Base-by-base conservation (phyloP, 305 asterid species). In the Salvia sclarea region DNA sequence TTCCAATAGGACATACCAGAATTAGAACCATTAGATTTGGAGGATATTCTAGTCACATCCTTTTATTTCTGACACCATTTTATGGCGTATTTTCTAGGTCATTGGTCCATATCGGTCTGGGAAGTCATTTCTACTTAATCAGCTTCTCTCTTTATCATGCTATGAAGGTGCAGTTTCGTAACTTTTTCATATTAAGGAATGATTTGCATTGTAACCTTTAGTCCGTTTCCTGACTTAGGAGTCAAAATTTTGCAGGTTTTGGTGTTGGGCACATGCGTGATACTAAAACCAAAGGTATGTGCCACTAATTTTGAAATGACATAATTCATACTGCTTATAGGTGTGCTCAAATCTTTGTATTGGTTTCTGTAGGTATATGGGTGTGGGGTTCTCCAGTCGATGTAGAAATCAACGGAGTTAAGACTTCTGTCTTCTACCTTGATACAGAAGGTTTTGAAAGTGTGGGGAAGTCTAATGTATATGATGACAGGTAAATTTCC, bases 191-290 rank as follows among this genome's bases (percentile, higher is more conserved):
- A 6, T 52, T 31, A 11, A 14, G 37, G 61, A 25, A 12, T 58
- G 28, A 48, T 30, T 16, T 12, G 17, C 40, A 24, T 55, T 66
- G 18, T 53, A 62, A 61, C 68, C 49, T 56, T 66, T 45, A 17
- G 47, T 76, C 52, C 24, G 16, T 33, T 62, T 62, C 21, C 69
- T 79, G 70, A 78, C 56, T 43, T 44, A 64, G 48, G 68, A 63
- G 30, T 57, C 62, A 50, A 64, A 70, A 75, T 37, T 33, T 75
- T 76, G 78, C 83, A 94, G 99, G 99, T 78, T 94, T 94, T 83
- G 99, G 99, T 59, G 99, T 94, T 76, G 99, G 99, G 52, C 99
- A 94, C 76, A 75, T 94, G 97, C 99, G 99, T 58, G 99, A 94
- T 74, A 94, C 99, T 43, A 85, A 94, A 82, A 94, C 99, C 60